Percentiles rank a stretch among this genome's conserved stretches.
phyloP scores from a whole-genome alignment of 768 basidiomycete species.

The Serpula lacrymans region DNA sequence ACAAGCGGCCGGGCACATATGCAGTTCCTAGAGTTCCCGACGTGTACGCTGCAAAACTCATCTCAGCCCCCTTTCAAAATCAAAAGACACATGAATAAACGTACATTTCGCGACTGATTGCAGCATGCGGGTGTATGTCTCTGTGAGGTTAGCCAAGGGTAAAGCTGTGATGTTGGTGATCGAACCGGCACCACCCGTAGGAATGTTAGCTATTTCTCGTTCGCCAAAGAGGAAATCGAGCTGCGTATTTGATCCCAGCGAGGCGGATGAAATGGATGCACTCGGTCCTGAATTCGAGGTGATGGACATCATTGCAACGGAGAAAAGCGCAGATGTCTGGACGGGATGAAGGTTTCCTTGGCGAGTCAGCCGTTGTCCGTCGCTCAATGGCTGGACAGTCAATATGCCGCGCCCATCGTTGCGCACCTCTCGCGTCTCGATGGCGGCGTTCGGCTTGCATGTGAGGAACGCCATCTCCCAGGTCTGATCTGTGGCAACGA shows the following conservation, averaged over 20 bases:
- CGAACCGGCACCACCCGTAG: not conserved
- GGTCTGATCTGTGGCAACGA: slow-evolving; percentile 12
- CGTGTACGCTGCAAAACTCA: slow-evolving; percentile 11
- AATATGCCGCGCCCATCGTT: slow-evolving; percentile 16
- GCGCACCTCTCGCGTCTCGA: slow-evolving; percentile 26
- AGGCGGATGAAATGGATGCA: not conserved
- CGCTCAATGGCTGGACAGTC: slow-evolving; percentile 13
- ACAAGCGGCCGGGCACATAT: slow-evolving; percentile 26
- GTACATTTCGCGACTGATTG: slow-evolving; percentile 13
- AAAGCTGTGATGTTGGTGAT: slow-evolving; percentile 6
- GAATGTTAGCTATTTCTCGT: slow-evolving; percentile 10
- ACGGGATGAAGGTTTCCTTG: slow-evolving; percentile 22
- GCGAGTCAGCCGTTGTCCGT: slow-evolving; percentile 6
- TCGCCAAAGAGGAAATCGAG: slow-evolving; percentile 18
- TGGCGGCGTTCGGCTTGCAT: slow-evolving; percentile 17
- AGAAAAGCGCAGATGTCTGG: slow-evolving; percentile 22
- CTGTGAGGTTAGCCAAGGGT: slow-evolving; percentile 14
- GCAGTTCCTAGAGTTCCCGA: slow-evolving; percentile 20
- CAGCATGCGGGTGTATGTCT: slow-evolving; percentile 16
- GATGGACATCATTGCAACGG: slow-evolving; percentile 14
- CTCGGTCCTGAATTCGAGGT: slow-evolving; percentile 2
- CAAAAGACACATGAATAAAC: no score
- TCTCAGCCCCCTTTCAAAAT: not conserved
- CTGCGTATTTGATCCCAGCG: slow-evolving; percentile 16
- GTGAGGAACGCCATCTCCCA: slow-evolving; percentile 20